These are phyloP conservation scores for Pythium biforme DNA, from an alignment of 352 stramenopile species.

Conservation along the genomic window DNA sequence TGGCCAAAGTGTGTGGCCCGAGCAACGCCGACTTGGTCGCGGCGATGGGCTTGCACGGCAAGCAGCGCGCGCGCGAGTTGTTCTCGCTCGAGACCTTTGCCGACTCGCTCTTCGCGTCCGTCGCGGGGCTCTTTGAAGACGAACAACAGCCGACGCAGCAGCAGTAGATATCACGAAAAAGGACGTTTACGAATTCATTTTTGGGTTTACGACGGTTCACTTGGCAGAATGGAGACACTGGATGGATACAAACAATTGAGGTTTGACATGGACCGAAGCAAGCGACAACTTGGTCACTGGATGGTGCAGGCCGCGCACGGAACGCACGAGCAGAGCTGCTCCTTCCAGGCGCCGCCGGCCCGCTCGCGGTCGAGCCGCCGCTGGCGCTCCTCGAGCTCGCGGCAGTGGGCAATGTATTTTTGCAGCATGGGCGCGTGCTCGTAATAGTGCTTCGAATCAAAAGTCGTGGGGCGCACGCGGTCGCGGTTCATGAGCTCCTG, in stretches of 20 bases:
- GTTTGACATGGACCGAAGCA: no score
- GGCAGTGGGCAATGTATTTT: slow-evolving; percentile 80
- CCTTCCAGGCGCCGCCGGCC: slow-evolving; percentile 6
- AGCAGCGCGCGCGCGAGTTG: slow-evolving; percentile 44
- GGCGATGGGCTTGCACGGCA: slow-evolving; percentile 51
- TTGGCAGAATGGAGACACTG: neutral
- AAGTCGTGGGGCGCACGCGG: slow-evolving; percentile 61
- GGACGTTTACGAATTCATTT: neutral
- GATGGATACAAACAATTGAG: no score
- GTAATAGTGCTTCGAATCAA: slow-evolving; percentile 87
- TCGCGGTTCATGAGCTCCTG: slow-evolving; percentile 84
- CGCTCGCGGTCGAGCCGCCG: slow-evolving; percentile 16
- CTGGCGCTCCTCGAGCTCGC: slow-evolving; percentile 40
- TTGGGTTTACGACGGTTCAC: neutral
- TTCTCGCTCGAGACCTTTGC: slow-evolving; percentile 81
- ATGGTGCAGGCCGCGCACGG: slow-evolving; percentile 12
- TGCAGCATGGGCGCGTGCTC: slow-evolving; percentile 84
- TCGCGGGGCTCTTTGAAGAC: slow-evolving; percentile 34
- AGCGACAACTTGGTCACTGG: slow-evolving; percentile 8
- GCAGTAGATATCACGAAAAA: neutral
- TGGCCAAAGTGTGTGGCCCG: slow-evolving; percentile 54
- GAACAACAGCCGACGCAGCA: neutral
- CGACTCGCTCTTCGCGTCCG: slow-evolving; percentile 52
- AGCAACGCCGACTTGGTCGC: slow-evolving; percentile 30
- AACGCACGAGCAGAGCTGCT: slow-evolving; percentile 9